These are phyloP conservation scores for Albatrellus ellisii DNA, from an alignment of 768 basidiomycete genomes.

Conservation along the genomic window DNA sequence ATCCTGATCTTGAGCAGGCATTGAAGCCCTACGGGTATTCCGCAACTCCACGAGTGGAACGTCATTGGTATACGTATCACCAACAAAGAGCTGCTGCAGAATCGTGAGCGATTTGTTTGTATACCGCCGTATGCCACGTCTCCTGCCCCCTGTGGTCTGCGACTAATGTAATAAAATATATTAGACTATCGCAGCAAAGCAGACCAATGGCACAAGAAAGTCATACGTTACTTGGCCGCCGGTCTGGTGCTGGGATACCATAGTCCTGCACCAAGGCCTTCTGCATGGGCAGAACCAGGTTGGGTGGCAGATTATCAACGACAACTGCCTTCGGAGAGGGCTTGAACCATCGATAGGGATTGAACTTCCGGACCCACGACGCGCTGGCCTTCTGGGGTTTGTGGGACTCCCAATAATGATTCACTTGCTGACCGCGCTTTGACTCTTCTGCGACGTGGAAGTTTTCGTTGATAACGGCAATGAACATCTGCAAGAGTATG, in stretches of 20 bases:
- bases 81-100: constrained; percentile 55
- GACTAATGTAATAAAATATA: neutral
- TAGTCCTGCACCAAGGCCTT: constrained; percentile 58
- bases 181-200: neutral
- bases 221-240: constrained; percentile 21
- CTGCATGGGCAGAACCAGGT: constrained; percentile 68
- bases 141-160: neutral
- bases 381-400: constrained; percentile 30
- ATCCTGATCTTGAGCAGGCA: constrained; percentile 16
- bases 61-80: constrained; percentile 33
- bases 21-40: constrained; percentile 21
- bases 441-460: constrained; percentile 86
- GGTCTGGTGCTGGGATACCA: constrained; percentile 25
- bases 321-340: constrained; percentile 61
- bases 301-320: constrained; percentile 59
- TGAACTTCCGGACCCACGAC: constrained; percentile 62
- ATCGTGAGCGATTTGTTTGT: constrained; percentile 43
- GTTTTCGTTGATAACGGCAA: constrained; percentile 95
- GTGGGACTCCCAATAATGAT: constrained; percentile 50
- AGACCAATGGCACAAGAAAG: no score
- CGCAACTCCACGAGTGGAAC: constrained; percentile 49
- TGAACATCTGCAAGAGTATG: constrained; percentile 90
- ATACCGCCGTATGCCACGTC: constrained; percentile 31
- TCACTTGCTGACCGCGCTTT: constrained; percentile 72
- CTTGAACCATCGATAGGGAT: constrained; percentile 80